These are phyloP conservation scores for Nepenthes alata DNA, from an alignment of 179 eudicot species.

Conservation along the genomic window DNA sequence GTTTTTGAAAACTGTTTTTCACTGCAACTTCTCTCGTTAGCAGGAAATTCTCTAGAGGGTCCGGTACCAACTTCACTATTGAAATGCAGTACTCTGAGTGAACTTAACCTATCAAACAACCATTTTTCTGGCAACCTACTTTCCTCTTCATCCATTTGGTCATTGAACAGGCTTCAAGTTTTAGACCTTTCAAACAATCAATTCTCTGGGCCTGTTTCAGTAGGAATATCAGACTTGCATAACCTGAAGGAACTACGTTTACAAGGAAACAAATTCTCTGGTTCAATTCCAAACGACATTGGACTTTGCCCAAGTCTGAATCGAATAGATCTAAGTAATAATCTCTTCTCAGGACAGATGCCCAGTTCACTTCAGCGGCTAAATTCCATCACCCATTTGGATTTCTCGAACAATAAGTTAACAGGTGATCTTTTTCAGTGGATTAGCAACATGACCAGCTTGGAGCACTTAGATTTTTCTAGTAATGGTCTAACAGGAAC, in stretches of 20 bases:
- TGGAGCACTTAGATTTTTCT: constrained; percentile 54
- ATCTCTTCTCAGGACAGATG: constrained; percentile 38
- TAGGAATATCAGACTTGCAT: constrained; percentile 48
- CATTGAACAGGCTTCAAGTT: constrained; percentile 35
- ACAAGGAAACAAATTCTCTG: constrained; percentile 66
- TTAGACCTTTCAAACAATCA: constrained; percentile 58
- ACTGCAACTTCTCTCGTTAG: constrained; percentile 52
- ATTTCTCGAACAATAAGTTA: constrained; percentile 43
- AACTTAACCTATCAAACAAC: constrained; percentile 49
- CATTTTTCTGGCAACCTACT: constrained; percentile 38
- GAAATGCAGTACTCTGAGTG: constrained; percentile 36
- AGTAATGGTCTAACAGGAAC: constrained; percentile 48
- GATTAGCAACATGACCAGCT: constrained; percentile 38
- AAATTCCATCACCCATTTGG: constrained; percentile 26
- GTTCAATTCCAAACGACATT: constrained; percentile 50
- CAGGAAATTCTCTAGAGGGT: constrained; percentile 61
- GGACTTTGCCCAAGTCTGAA: constrained; percentile 71
- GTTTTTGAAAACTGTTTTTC: constrained; percentile 32
- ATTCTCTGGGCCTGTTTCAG: constrained; percentile 50
- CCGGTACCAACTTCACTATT: constrained; percentile 46
- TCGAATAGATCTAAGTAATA: constrained; percentile 41
- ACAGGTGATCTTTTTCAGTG: constrained; percentile 62
- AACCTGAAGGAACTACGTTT: constrained; percentile 54
- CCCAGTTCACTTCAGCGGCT: constrained; percentile 48
- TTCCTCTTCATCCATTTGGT: constrained; percentile 23